Evolutionary conservation across 257 asterid genomes (phyloP), one percentile per base, ranked within the genome.

Genomic region (Salvia miltiorrhiza): DNA sequence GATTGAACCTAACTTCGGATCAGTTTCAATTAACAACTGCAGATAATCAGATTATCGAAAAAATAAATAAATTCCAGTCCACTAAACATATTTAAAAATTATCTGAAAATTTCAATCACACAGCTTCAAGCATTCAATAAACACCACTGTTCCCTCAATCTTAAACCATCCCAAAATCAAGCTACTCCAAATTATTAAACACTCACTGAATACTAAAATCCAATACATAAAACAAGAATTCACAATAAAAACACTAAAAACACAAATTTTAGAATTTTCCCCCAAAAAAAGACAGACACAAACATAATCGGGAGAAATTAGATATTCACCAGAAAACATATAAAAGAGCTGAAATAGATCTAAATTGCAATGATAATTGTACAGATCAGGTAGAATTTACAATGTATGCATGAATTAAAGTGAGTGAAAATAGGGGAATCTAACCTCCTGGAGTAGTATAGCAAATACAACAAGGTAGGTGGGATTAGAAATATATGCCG

Each of bases 391-490:
- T 24, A 41, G 32, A 30, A 48, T 7, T 14, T 3, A 48, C 72
- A 78, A 73, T 69, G 76, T 10, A 44, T 12, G 63, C 73, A 60
- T 19, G 41, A 54, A 73, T 69, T 12, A 58, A 48, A 57, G 35
- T 5, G 40, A 63, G 54, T 62, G 33, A 23, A 37, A 35, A 53
- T 61, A 3, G 33, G 16, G 20, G 53, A 23, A 39, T 43, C 73
- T 63, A 72, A 67, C 78, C 75, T 61, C 45, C 41, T 33, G 21
- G 13, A 70, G 40, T 64, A 26, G 67, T 56, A 63, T 64, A 26
- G 56, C 63, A 63, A 39, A 39, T 17, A 11, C 28, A 63, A 19
- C 28, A 68, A n/a, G 76, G 72, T 57, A 56, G 82, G 79, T 78
- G 68, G 58, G 77, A 74, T 65, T 32, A 72, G 77, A 55, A 56